Percentiles rank a stretch among this genome's conserved stretches.
Evolutionary conservation across 2,329 filamentous ascomycete genomes (phyloP).

Genomic region (Diaporthe caulivora): DNA sequence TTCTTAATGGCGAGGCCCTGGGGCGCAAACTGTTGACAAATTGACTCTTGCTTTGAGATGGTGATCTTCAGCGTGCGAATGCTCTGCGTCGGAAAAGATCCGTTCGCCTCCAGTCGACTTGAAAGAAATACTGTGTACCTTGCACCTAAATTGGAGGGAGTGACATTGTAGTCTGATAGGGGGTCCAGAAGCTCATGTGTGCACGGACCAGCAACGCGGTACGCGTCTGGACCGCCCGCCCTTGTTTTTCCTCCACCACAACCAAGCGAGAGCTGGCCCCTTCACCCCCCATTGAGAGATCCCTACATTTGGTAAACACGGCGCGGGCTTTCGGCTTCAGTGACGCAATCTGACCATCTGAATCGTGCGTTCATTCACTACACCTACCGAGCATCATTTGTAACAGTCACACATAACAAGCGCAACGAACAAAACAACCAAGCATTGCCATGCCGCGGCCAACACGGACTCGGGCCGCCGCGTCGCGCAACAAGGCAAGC

Average conservation of each 20-base stretch:
- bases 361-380: conserved; percentile 2
- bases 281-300: conserved; percentile 14
- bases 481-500: conserved; percentile 40
- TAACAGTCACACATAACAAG: not conserved
- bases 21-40: not conserved
- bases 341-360: conserved; percentile 25
- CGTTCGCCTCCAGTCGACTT: not conserved
- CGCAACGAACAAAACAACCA: not conserved
- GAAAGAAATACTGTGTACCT: not conserved
- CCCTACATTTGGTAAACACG: conserved; percentile 23
- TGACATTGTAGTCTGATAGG: not conserved
- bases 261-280: conserved; percentile 30
- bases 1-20: conserved; percentile 12
- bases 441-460: conserved; percentile 47
- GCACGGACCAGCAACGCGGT: conserved; percentile 39
- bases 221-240: conserved; percentile 30
- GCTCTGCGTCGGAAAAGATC: not conserved
- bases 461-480: conserved; percentile 47
- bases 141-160: not conserved
- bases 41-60: not conserved
- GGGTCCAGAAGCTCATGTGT: not conserved
- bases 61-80: not conserved
- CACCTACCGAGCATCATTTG: conserved; percentile 8
- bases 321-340: conserved; percentile 13
- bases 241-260: conserved; percentile 38